These are phyloP conservation scores for Glycyrrhiza uralensis DNA, from an alignment of 306 rosid genomes.

Conservation along the genomic window DNA sequence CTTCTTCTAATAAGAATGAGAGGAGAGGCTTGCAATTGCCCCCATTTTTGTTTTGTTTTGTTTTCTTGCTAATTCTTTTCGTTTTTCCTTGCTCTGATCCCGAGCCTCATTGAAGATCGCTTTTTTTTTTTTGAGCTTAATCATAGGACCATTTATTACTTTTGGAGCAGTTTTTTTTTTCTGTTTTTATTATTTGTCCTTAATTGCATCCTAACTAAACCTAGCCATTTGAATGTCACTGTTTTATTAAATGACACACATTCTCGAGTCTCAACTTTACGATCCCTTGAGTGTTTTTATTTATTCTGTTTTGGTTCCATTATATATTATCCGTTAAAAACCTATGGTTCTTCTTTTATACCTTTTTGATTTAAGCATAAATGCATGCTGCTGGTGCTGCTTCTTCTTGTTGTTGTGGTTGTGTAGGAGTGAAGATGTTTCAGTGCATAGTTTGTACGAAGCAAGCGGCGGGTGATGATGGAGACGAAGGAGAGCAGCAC, in stretches of 20 bases:
- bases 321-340: too few species aligned
- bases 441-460: conserved; percentile 88
- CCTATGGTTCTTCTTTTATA: too few species aligned
- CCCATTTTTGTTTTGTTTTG: not conserved
- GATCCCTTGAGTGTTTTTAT: too few species aligned
- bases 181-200: not conserved
- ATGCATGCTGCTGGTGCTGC: not conserved
- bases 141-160: not conserved
- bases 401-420: not conserved
- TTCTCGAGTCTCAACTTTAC: not conserved
- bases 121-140: not conserved
- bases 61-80: not conserved
- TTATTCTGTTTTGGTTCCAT: too few species aligned
- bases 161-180: conserved; percentile 27
- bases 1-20: too few species aligned
- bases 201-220: not conserved
- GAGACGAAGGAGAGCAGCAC: conserved; percentile 43
- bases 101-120: not conserved
- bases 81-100: not conserved
- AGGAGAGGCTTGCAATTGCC: not conserved
- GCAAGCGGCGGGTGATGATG: conserved; percentile 35
- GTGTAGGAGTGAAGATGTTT: conserved; percentile 71
- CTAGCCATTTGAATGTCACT: conserved; percentile 10
- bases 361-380: too few species aligned
- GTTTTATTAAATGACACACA: conserved; percentile 30